phyloP scores from a whole-genome alignment of 2,329 filamentous ascomycete genomes.

The Sporothrix pseudoabietina region DNA sequence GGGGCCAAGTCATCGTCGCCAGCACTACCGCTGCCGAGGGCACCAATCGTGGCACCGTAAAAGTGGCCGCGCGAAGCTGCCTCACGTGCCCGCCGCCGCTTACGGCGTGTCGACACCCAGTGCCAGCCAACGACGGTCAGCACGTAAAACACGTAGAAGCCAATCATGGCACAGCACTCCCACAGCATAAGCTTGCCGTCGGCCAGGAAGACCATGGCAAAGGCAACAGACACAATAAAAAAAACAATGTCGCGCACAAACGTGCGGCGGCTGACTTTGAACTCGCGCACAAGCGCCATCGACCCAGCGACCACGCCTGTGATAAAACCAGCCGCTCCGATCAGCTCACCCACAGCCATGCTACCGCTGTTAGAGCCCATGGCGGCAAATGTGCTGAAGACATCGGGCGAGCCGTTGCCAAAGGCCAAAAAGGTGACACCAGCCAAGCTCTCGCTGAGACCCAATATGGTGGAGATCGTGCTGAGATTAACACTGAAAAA shows the following conservation, averaged over 20 bases:
- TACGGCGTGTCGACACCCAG: conserved; percentile 72
- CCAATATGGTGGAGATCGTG: conserved; percentile 84
- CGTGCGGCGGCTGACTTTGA: conserved; percentile 83
- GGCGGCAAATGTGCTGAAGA: conserved; percentile 97
- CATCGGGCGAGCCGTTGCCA: conserved; percentile 95
- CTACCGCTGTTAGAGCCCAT: conserved; percentile 98
- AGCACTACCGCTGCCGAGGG: conserved; percentile 42
- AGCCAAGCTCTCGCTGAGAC: conserved; percentile 92
- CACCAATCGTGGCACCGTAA: conserved; percentile 53
- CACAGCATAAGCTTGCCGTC: conserved; percentile 83
- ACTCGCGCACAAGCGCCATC: conserved; percentile 95
- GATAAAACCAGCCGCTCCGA: conserved; percentile 94
- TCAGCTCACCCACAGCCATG: conserved; percentile 90
- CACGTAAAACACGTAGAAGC: conserved; percentile 89
- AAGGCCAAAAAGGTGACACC: conserved; percentile 96
- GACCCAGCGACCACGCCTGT: conserved; percentile 93
- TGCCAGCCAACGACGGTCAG: conserved; percentile 87
- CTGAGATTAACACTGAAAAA: conserved; percentile 98
- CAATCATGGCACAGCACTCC: conserved; percentile 91
- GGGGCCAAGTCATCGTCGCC: conserved; percentile 61
- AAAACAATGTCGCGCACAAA: conserved; percentile 92
- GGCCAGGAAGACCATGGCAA: conserved; percentile 83
- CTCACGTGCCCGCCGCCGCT: conserved; percentile 63
- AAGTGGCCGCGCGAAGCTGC: conserved; percentile 74
- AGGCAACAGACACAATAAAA: conserved; percentile 83